Evolutionary conservation across 116 monocot genomes (phyloP), one percentile per base, ranked within the genome.

Genomic region (Iris pallida): DNA sequence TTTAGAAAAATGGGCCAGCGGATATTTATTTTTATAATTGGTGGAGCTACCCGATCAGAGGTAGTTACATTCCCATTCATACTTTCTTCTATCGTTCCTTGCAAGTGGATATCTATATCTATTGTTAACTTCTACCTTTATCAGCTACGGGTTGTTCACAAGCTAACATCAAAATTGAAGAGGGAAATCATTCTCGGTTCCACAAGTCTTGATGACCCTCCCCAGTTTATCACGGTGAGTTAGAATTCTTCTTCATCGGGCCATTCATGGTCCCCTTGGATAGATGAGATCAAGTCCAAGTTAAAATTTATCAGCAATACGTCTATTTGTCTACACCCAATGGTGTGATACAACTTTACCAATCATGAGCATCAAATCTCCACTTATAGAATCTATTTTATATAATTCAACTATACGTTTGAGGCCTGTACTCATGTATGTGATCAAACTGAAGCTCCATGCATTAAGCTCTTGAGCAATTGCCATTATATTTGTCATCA

Each of bases 11-110:
- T 85, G 82, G 89, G 89, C 12, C 85, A 82, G 55, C 84, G 85
- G 17, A 82, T 89, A 51, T 82, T 85, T 72, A 20, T 89, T n/a
- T 89, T 89, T 68, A 76, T 89, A 17, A 79, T 89, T 73, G 89
- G 89, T 20, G 89, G 89, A 65, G 82, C 85, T 44, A 89, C 89
- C 64, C 64, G 89, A 61, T 89, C 89, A 70, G 89, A 89, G 89
- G 89, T 88, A 66, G 16, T 41, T 15, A 13, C 30, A 30, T 30
- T 30, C 30, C 30, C 30, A 30, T 30, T 30, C 30, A 30, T 30
- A 30, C 30, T 30, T 30, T 30, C 30, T 30, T 30, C 30, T 30
- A 30, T 30, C 2, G 30, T 30, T 30, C 30, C 0, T 30, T 30
- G 30, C 30, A 30, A 30, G 30, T 30, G 30, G 30, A 30, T 30